These are phyloP conservation scores for Hypomontagnella submonticulosa DNA, from an alignment of 495 filamentous ascomycete species.

Conservation along the genomic window DNA sequence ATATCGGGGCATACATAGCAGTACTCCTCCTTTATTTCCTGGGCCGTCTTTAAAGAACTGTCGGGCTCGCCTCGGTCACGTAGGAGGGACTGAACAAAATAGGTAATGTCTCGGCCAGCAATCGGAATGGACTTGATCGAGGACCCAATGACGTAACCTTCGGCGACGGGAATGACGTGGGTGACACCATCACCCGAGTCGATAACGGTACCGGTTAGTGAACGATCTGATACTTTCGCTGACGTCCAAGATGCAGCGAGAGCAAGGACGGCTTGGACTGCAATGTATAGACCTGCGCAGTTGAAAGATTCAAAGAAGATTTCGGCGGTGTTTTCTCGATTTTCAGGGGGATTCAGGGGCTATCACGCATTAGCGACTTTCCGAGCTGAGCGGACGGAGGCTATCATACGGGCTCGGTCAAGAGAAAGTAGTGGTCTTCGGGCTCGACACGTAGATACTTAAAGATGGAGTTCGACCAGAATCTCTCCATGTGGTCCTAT, in stretches of 20 bases:
- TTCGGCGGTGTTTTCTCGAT: conserved; percentile 98
- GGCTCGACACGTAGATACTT: conserved; percentile 98
- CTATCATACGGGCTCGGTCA: conserved; percentile 87
- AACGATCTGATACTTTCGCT: conserved; percentile 94
- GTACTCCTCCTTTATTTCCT: conserved; percentile 97
- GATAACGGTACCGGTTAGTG: conserved; percentile 97
- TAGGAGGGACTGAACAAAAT: conserved; percentile 95
- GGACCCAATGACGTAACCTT: conserved; percentile 98
- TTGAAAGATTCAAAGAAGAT: conserved; percentile 99
- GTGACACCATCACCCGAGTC: conserved; percentile 98
- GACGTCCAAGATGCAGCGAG: conserved; percentile 98
- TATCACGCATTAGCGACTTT: conserved; percentile 52
- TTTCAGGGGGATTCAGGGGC: conserved; percentile 98
- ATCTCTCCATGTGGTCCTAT: conserved; percentile 97
- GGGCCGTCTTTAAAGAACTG: conserved; percentile 95
- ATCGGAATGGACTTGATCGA: conserved; percentile 99
- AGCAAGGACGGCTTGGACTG: conserved; percentile 95
- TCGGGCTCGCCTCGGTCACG: conserved; percentile 97
- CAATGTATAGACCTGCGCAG: conserved; percentile 98
- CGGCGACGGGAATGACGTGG: conserved; percentile 97
- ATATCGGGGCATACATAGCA: conserved; percentile 99
- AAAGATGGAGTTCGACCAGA: conserved; percentile 99
- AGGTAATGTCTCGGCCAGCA: conserved; percentile 96
- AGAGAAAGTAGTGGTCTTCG: conserved; percentile 97
- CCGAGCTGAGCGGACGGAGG: conserved; percentile 5